Conservation (phyloP, 495 filamentous ascomycete genomes). For the Lindgomyces ingoldianus region DNA sequence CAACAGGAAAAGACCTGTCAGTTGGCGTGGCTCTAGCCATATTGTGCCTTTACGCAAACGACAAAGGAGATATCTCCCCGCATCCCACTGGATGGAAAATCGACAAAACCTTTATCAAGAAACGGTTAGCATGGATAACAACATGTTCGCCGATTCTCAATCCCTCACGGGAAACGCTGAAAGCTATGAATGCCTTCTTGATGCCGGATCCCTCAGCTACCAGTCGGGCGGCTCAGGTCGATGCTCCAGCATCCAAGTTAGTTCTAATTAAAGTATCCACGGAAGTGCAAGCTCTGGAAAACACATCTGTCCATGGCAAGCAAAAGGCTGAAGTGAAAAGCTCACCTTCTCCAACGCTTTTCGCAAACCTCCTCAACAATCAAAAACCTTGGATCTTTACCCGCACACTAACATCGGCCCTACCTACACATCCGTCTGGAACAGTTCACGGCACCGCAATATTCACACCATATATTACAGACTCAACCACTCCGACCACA, state of each 20-base stretch:
- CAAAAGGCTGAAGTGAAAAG: too few species aligned
- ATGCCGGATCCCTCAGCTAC: slow-evolving; percentile 50
- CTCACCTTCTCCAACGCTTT: neutral
- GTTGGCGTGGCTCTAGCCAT: slow-evolving; percentile 62
- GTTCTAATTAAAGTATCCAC: neutral
- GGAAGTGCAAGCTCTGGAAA: too few species aligned
- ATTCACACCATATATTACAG: slow-evolving; percentile 12
- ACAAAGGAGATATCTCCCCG: slow-evolving; percentile 48
- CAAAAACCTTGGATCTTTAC: slow-evolving; percentile 17
- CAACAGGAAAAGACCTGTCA: slow-evolving; percentile 66
- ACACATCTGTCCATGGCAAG: too few species aligned
- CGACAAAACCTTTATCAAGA: slow-evolving; percentile 74
- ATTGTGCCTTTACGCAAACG: slow-evolving; percentile 62
- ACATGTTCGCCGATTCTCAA: slow-evolving; percentile 72
- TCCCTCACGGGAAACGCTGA: slow-evolving; percentile 76
- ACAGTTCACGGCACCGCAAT: slow-evolving; percentile 33
- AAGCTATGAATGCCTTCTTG: slow-evolving; percentile 84
- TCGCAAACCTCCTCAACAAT: slow-evolving; percentile 2
- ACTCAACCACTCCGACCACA: neutral
- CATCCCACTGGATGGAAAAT: slow-evolving; percentile 43
- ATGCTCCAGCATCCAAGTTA: too few species aligned
- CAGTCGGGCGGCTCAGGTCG: too few species aligned
- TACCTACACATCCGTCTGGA: slow-evolving; percentile 33
- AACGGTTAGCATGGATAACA: slow-evolving; percentile 75
- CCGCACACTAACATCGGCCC: slow-evolving; percentile 25